Percentiles rank a stretch among this genome's conserved stretches.
These are phyloP conservation scores for Arthrobotrys conoides DNA, from an alignment of 2,329 filamentous ascomycete species.

Conservation along the genomic window DNA sequence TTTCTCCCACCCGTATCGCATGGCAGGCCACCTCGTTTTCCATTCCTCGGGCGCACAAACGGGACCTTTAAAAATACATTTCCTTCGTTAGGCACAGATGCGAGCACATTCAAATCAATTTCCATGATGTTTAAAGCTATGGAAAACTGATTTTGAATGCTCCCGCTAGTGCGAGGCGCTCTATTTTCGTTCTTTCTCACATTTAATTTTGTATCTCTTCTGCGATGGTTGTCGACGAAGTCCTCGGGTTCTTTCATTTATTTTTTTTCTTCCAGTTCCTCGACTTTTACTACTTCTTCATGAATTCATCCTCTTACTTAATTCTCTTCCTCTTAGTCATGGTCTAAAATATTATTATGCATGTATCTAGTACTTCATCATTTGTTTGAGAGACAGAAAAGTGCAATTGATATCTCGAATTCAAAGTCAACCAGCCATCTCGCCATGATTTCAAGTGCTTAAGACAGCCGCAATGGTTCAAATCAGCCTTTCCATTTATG, in stretches of 20 bases:
- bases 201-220: background rate
- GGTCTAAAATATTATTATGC: conserved; percentile 1
- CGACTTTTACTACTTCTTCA: no score
- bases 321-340: background rate
- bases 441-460: background rate
- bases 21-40: background rate
- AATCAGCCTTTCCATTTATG: background rate
- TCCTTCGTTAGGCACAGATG: no score
- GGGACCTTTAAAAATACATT: no score
- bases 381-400: background rate
- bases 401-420: conserved; percentile 2
- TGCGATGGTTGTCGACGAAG: background rate
- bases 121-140: no score
- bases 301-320: background rate
- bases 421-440: conserved; percentile 12
- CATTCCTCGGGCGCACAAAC: background rate
- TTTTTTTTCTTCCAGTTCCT: no score
- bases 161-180: no score
- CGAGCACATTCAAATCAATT: no score
- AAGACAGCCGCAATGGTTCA: background rate
- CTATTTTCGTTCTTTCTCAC: no score
- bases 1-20: background rate
- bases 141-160: no score
- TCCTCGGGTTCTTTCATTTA: background rate
- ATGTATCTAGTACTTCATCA: conserved; percentile 5